Conservation (phyloP, 495 filamentous ascomycete species). For the Daldinia bambusicola region DNA sequence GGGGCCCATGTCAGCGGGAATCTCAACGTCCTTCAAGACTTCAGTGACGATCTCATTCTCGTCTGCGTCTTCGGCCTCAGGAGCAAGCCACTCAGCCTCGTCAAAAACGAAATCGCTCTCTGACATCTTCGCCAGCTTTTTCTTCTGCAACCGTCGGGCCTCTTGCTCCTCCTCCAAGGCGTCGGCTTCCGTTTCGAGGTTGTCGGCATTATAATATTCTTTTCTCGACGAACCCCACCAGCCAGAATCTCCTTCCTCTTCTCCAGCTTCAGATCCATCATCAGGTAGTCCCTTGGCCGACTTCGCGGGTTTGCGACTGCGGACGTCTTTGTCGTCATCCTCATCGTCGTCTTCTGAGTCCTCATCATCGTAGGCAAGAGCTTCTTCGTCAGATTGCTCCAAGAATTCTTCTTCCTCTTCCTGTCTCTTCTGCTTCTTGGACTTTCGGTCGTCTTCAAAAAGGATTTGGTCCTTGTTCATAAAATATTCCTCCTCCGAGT, state of each 20-base stretch:
- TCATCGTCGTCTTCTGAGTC: conserved; percentile 65
- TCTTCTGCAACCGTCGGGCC: conserved; percentile 85
- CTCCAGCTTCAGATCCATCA: conserved; percentile 57
- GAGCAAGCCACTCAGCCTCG: conserved; percentile 79
- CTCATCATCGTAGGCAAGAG: conserved; percentile 72
- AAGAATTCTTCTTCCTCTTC: conserved; percentile 68
- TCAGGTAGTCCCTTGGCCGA: conserved; percentile 26
- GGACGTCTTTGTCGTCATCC: conserved; percentile 48
- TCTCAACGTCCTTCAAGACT: conserved; percentile 79
- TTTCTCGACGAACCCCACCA: conserved; percentile 89
- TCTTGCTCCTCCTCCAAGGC: conserved; percentile 92
- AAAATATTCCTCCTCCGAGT: conserved; percentile 93
- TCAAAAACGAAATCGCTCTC: conserved; percentile 94
- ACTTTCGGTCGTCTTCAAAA: conserved; percentile 79
- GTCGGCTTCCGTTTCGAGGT: conserved; percentile 90
- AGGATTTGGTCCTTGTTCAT: conserved; percentile 83
- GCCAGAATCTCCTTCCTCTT: conserved; percentile 73
- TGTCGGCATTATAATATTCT: conserved; percentile 91
- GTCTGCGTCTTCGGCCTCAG: conserved; percentile 55
- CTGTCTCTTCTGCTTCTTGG: conserved; percentile 76
- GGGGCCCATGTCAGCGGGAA: conserved; percentile 79
- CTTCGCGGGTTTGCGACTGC: conserved; percentile 34
- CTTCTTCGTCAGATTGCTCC: conserved; percentile 88
- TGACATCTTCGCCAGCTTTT: conserved; percentile 83
- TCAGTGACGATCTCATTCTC: conserved; percentile 75